Percentiles rank a stretch among this genome's conserved stretches.
These are phyloP conservation scores for Leucosporidium creatinivorum DNA, from an alignment of 768 basidiomycete genomes.

Conservation along the genomic window DNA sequence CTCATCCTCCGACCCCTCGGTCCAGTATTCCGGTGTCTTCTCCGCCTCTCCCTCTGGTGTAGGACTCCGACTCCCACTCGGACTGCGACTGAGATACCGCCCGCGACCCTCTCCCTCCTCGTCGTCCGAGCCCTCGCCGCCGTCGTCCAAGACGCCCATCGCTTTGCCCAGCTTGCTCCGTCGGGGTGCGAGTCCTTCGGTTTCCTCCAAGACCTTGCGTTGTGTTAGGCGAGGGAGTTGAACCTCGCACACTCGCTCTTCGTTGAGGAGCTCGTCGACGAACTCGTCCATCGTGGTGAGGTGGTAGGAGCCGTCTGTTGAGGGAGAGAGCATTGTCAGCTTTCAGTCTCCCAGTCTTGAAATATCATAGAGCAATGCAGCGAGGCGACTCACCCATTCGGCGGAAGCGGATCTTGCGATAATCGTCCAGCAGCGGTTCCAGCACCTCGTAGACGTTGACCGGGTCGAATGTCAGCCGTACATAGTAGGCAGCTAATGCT, in stretches of 20 bases:
- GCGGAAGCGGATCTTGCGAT: constrained; percentile 72
- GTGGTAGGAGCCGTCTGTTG: constrained; percentile 68
- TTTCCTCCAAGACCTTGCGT: constrained; percentile 82
- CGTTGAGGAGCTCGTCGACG: constrained; percentile 68
- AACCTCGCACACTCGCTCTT: constrained; percentile 93
- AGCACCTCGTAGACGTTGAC: constrained; percentile 86
- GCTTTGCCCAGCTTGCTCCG: constrained; percentile 81
- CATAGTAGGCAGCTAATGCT: constrained; percentile 84
- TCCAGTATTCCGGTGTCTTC: constrained; percentile 24
- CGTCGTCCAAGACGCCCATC: constrained; percentile 45
- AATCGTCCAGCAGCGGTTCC: constrained; percentile 91
- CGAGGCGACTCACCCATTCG: constrained; percentile 57
- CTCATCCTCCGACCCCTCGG: constrained; percentile 11
- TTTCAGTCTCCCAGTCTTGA: no score
- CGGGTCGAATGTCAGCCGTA: constrained; percentile 86
- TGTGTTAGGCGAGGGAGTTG: constrained; percentile 85
- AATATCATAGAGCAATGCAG: neutral
- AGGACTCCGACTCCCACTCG: constrained; percentile 36
- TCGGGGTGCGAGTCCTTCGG: constrained; percentile 75
- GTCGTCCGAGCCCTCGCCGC: constrained; percentile 7
- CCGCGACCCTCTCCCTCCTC: constrained; percentile 45
- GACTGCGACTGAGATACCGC: constrained; percentile 24
- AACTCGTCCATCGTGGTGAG: constrained; percentile 89
- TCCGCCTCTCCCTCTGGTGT: constrained; percentile 41
- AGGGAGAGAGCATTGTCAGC: neutral